Evolutionary conservation across 2,329 filamentous ascomycete species (phyloP).

Genomic region (Hymenoscyphus fructigenus): DNA sequence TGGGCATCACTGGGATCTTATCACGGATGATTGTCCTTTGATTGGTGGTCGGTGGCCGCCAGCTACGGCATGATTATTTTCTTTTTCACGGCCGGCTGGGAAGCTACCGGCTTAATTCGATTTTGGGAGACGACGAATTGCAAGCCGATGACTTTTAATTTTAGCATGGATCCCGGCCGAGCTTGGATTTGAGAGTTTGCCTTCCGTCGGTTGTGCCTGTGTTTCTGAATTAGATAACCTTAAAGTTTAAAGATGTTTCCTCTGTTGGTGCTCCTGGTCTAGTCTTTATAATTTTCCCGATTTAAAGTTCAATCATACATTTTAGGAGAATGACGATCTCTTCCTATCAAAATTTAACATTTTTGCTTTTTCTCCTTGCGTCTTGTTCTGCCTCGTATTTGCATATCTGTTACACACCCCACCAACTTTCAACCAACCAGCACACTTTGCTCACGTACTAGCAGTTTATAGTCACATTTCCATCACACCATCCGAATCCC

Average conservation of each 20-base stretch:
- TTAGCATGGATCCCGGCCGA: neutral
- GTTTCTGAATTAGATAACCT: no score
- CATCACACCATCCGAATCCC: neutral
- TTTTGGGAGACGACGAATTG: neutral
- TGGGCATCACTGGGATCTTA: constrained; percentile 50
- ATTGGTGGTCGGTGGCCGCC: constrained; percentile 36
- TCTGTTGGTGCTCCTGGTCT: no score
- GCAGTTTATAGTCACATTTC: neutral
- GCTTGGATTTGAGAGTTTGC: neutral
- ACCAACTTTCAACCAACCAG: neutral
- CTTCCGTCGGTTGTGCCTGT: no score
- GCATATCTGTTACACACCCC: neutral
- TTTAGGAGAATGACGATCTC: neutral
- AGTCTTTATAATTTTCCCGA: no score
- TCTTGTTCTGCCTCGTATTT: neutral
- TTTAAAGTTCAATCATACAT: neutral
- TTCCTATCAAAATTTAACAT: no score
- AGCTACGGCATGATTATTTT: constrained; percentile 7
- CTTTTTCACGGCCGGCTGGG: neutral
- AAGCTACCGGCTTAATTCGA: neutral
- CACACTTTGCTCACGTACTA: no score
- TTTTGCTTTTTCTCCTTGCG: neutral
- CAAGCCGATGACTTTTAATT: neutral
- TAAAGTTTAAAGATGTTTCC: no score
- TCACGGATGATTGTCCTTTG: constrained; percentile 42